A percentile compares a stretch with the other conserved stretches of the same genome.
phyloP scores from a whole-genome alignment of 192 early-diverging fungal species.

The Chytriomyces sp. region DNA sequence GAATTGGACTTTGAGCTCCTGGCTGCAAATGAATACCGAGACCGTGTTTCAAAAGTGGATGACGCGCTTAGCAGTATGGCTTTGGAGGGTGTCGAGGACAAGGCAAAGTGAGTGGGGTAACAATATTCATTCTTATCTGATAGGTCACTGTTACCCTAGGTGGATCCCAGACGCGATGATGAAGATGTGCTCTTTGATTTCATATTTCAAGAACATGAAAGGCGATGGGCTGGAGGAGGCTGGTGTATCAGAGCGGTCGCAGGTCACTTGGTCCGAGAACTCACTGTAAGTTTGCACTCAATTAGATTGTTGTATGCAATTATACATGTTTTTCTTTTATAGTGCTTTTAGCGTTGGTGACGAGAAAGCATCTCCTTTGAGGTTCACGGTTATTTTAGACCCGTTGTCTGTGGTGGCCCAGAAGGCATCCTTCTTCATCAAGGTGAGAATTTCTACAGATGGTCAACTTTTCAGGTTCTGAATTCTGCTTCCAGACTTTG shows the following conservation, averaged over 20 bases:
- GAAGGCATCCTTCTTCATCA: constrained; percentile 73
- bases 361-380: neutral
- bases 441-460: constrained; percentile 30
- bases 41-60: constrained; percentile 34
- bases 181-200: constrained; percentile 13
- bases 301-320: neutral
- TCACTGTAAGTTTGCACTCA: neutral
- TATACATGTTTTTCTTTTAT: neutral
- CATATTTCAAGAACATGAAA: neutral
- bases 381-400: constrained; percentile 65
- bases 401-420: constrained; percentile 81
- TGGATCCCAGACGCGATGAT: constrained; percentile 20
- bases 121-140: neutral
- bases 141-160: neutral
- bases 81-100: constrained; percentile 3
- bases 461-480: neutral
- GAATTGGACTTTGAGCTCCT: constrained; percentile 64
- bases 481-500: constrained; percentile 39
- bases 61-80: constrained; percentile 29
- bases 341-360: constrained; percentile 13
- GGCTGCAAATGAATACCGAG: constrained; percentile 54
- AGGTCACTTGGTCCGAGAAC: constrained; percentile 14
- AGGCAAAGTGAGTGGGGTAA: constrained; percentile 1
- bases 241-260: neutral
- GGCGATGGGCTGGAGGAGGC: neutral